Evolutionary conservation across 495 filamentous ascomycete species (phyloP), one percentile per base, ranked within the genome.

Genomic region (Hyaloscypha finlandica): DNA sequence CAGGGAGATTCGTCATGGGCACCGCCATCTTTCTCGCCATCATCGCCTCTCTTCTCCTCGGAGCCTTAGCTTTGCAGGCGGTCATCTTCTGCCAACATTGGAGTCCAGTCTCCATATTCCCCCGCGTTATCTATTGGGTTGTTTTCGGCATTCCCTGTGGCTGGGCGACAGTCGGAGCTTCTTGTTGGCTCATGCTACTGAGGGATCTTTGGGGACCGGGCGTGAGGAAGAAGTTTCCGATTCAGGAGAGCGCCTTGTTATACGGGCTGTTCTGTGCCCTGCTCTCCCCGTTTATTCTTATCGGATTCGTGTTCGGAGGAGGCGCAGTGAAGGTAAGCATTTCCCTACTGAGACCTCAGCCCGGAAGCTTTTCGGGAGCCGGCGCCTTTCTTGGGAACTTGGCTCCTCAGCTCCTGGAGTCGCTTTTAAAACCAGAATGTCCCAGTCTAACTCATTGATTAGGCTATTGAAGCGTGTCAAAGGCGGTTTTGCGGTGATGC

Each of bases 151-250:
- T 62, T n/a, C 60, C 29, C 6, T 12, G 9, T 48, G 8, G 35
- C 60, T 51, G 45, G 35, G 6, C 37, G 9, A 48, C 60, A 9
- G 12, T 29, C 11, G 45, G 60, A 32, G 25, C 39, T 30, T 52
- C 25, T 37, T 62, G 35, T 33, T 62, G 37, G 60, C 20, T 30
- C 20, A 52, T 51, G 32, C 4, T 62, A 9, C 20, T 62, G 6
- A 9, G 30, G 31, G 57, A 59, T 37, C 57, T 59, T 2, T 59
- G 57, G 57, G 57, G 55, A 8, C 57, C 57, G 8, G 11, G 22
- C 1, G 35, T 37, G 57, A 59, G n/a, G n/a, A 59, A 59, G 25
- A 37, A 59, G 57, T 22, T 33, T 19, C 57, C 57, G 3, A 59
- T 59, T 3, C 3, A 16, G 8, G 31, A 59, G 31, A 33, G 16